These are phyloP conservation scores for Suillus brevipes DNA, from an alignment of 768 basidiomycete species.

Conservation along the genomic window DNA sequence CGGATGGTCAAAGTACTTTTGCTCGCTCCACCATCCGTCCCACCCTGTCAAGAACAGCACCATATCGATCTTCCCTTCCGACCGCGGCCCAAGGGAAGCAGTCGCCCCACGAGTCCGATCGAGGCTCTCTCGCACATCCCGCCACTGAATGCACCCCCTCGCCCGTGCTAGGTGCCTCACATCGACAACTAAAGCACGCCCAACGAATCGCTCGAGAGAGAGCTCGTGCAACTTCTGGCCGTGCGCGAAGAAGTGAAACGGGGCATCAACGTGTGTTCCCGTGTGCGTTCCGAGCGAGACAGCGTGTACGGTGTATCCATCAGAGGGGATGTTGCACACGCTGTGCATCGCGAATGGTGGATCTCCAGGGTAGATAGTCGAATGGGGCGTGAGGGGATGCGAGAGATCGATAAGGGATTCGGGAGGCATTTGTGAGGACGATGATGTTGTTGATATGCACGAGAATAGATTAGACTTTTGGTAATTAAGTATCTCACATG, in stretches of 20 bases:
- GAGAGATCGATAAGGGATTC: conserved; percentile 27
- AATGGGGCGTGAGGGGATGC: conserved; percentile 23
- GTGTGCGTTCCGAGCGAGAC: conserved; percentile 67
- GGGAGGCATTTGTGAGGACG: conserved; percentile 18
- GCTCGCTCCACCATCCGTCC: conserved; percentile 54
- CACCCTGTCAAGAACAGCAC: conserved; percentile 70
- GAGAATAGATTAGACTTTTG: not conserved
- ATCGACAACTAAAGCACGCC: conserved; percentile 57
- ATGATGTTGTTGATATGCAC: not conserved
- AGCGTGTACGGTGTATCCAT: conserved; percentile 28
- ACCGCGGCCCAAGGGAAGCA: conserved; percentile 24
- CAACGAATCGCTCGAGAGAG: conserved; percentile 52
- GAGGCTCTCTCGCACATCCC: conserved; percentile 14
- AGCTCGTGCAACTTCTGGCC: conserved; percentile 61
- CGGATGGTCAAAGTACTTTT: conserved; percentile 61
- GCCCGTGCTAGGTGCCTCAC: conserved; percentile 41
- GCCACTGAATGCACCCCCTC: conserved; percentile 58
- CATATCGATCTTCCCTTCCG: conserved; percentile 34
- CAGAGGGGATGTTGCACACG: conserved; percentile 17
- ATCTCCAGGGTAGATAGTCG: conserved; percentile 32
- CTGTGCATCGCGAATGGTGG: conserved; percentile 22
- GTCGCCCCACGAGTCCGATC: not conserved
- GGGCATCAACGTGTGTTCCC: conserved; percentile 81
- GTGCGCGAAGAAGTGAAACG: conserved; percentile 64
- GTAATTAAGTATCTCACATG: conserved; percentile 1